Percentiles rank a stretch among this genome's conserved stretches.
Conservation (phyloP, 2,329 filamentous ascomycete species). For the Triangularia verruculosa region DNA sequence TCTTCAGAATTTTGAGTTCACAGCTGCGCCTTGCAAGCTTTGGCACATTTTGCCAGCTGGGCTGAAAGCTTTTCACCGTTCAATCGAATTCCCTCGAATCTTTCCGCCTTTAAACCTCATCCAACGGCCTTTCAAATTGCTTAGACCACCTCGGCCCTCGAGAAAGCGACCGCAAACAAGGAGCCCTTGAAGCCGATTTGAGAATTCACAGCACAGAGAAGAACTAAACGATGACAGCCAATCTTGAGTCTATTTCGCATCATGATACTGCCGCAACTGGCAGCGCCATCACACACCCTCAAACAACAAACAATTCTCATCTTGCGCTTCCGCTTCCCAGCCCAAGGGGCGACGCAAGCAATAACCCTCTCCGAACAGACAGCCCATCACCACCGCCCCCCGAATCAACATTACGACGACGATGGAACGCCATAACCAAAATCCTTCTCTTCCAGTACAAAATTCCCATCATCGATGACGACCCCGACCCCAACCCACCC, state of each 20-base stretch:
- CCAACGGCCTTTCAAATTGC: too few species aligned
- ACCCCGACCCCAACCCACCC: too few species aligned
- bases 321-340: neutral
- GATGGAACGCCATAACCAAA: neutral
- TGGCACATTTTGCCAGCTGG: neutral
- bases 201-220: neutral
- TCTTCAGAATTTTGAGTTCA: too few species aligned
- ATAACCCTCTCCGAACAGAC: neutral
- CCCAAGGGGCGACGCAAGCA: neutral
- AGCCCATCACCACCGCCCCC: neutral
- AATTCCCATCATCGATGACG: too few species aligned
- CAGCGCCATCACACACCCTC: neutral
- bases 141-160: too few species aligned
- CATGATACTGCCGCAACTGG: neutral
- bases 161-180: neutral
- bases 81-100: neutral
- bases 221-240: neutral
- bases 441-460: neutral
- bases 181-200: neutral
- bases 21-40: neutral
- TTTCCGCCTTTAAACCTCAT: neutral
- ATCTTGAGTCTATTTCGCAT: neutral
- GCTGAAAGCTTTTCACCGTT: neutral
- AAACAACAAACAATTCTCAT: neutral
- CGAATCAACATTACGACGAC: neutral